Evolutionary conservation across 2,329 filamentous ascomycete species (phyloP).

Genomic region (Clarireedia hainanense): DNA sequence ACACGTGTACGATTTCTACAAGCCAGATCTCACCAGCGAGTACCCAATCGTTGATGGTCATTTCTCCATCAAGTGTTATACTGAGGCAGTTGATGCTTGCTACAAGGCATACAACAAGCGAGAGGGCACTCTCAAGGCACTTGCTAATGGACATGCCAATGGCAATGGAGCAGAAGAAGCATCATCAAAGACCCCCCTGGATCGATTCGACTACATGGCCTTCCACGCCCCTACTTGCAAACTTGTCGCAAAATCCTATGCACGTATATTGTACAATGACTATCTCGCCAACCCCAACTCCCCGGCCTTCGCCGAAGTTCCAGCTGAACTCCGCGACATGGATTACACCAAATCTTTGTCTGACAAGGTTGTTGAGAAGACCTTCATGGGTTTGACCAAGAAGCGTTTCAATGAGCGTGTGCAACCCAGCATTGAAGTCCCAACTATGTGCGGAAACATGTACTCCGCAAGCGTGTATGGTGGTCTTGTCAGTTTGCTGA

Average conservation of each 20-base stretch:
- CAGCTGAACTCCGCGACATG: constrained; percentile 68
- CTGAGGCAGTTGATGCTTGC: constrained; percentile 68
- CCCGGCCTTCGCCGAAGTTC: constrained; percentile 64
- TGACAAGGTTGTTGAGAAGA: constrained; percentile 80
- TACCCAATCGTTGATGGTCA: constrained; percentile 82
- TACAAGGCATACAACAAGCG: constrained; percentile 75
- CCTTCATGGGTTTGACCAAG: constrained; percentile 77
- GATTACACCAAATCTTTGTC: constrained; percentile 72
- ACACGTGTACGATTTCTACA: constrained; percentile 86
- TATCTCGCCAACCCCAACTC: constrained; percentile 63
- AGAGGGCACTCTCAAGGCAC: constrained; percentile 51
- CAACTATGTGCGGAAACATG: constrained; percentile 66
- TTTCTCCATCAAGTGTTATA: constrained; percentile 77
- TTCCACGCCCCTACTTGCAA: constrained; percentile 88
- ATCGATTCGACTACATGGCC: constrained; percentile 75
- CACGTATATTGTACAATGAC: constrained; percentile 77
- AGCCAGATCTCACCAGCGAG: constrained; percentile 80
- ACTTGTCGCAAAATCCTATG: constrained; percentile 78
- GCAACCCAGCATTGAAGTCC: constrained; percentile 63
- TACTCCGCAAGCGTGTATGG: constrained; percentile 53
- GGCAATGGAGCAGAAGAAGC: constrained; percentile 31
- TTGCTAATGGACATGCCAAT: constrained; percentile 46
- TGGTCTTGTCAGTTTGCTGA: constrained; percentile 45
- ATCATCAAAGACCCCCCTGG: constrained; percentile 53
- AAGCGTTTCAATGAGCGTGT: constrained; percentile 77